A percentile compares a stretch with the other conserved stretches of the same genome.
These are phyloP conservation scores for Arxiozyma heterogenica DNA, from an alignment of 1,139 yeast genomes.

Conservation along the genomic window DNA sequence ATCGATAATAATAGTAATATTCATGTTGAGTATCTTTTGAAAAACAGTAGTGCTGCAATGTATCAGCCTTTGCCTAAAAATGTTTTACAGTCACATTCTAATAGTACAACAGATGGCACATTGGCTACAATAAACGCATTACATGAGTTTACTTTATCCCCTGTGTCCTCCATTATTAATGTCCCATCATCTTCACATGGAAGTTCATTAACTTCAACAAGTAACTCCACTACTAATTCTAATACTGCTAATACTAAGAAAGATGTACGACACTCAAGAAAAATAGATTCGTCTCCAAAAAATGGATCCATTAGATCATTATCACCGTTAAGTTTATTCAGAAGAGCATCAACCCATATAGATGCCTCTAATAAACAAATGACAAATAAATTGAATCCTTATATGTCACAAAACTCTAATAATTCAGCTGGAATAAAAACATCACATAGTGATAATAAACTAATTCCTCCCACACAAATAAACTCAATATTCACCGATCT, in stretches of 20 bases:
- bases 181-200: not conserved
- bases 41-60: constrained; percentile 25
- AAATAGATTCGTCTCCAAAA: constrained; percentile 4
- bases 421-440: not conserved
- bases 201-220: not conserved
- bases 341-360: constrained; percentile 35
- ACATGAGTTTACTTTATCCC: constrained; percentile 6
- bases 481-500: constrained; percentile 23
- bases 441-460: not conserved
- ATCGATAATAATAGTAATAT: not conserved
- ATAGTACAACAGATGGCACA: not conserved
- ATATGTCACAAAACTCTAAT: not conserved
- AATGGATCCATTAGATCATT: constrained; percentile 22
- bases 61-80: constrained; percentile 16
- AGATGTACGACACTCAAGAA: constrained; percentile 3
- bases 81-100: not conserved
- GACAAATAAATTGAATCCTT: not conserved
- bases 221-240: not conserved
- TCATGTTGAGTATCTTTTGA: constrained; percentile 12
- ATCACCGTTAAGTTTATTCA: constrained; percentile 34
- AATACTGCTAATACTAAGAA: not conserved
- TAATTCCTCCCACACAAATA: not conserved
- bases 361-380: constrained; percentile 3
- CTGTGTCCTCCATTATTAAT: not conserved
- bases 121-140: not conserved